Evolutionary conservation across 805 yeast species (phyloP), one percentile per base, ranked within the genome.

Genomic region (Starmerella tilneyi): DNA sequence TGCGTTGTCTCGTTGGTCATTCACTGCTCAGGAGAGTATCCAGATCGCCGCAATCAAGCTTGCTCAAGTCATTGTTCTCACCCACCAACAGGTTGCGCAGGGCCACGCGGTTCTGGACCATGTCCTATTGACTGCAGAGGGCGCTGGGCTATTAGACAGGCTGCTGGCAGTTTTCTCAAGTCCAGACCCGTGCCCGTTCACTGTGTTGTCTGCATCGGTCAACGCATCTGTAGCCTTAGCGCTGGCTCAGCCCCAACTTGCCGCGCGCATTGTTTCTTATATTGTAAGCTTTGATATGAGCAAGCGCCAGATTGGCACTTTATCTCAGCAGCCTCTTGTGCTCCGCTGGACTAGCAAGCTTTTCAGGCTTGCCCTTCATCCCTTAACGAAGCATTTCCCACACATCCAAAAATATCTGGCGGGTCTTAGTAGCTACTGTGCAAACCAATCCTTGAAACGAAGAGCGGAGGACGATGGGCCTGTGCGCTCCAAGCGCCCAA

Each of bases 31-130:
- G 0, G 47, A 44, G 26, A 83, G 81, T 12, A 66, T 78, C 38
- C 77, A 74, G 60, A 64, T 82, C n/a, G 79, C 88, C 23, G 68
- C 81, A n/a, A 66, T 80, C 43, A 84, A 81, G 62, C 77, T 88
- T 48, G 73, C 84, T 9, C 76, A 76, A n/a, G 71, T 71, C 44
- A 63, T 79, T 4, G 70, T 74, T 1, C 85, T 80, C 47, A 30
- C 45, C 11, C 51, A 52, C 26, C 43, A 37, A 21, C 57, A 45
- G 24, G 22, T 40, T 19, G 59, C 73, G 3, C 60, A 68, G 45
- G 76, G 78, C 3, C 69, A 70, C 17, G 61, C 72, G 0, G 71
- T 68, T 45, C 96, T 89, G 57, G 73, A 74, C 43, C 67, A 67
- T 29, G 53, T 63, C 9, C 60, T 66, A 19, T 63, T 86, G 50